Percentiles rank a stretch among this genome's conserved stretches.
These are phyloP conservation scores for Carnegiea gigantea DNA, from an alignment of 179 eudicot genomes.

Conservation along the genomic window DNA sequence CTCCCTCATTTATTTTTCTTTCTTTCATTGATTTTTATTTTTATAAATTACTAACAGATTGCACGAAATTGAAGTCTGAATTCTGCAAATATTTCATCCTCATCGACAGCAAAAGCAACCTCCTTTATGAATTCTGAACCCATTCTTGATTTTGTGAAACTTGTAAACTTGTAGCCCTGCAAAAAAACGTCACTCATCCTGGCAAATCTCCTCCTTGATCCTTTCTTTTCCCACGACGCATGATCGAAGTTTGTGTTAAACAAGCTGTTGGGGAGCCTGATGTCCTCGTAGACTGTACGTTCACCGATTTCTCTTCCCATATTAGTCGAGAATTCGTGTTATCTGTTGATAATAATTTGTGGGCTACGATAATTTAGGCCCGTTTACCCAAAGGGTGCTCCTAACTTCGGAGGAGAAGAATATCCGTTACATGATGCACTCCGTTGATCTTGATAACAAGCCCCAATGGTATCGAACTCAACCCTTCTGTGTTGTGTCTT, in stretches of 20 bases:
- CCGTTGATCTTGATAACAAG: constrained; percentile 56
- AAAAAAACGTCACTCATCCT: background rate
- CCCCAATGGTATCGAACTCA: constrained; percentile 58
- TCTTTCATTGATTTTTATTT: no score
- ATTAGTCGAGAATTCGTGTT: background rate
- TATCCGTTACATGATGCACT: constrained; percentile 55
- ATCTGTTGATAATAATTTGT: constrained; percentile 4
- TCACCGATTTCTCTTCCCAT: background rate
- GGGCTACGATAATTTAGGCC: constrained; percentile 44
- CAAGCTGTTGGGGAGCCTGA: constrained; percentile 76
- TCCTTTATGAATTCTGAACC: background rate
- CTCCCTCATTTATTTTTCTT: no score
- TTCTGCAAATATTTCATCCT: background rate
- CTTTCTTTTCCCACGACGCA: constrained; percentile 13
- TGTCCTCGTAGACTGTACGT: constrained; percentile 77
- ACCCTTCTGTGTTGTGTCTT: background rate
- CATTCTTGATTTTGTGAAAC: no score
- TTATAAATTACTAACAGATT: no score
- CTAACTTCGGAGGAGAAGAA: constrained; percentile 83
- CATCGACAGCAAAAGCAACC: no score
- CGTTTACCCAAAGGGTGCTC: constrained; percentile 67
- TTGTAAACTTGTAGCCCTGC: no score
- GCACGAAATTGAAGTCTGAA: background rate
- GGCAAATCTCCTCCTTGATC: background rate
- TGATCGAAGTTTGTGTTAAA: constrained; percentile 83